A percentile compares a stretch with the other conserved stretches of the same genome.
These are phyloP conservation scores for Piper longum DNA, from an alignment of 164 flowering plant species.

Conservation along the genomic window DNA sequence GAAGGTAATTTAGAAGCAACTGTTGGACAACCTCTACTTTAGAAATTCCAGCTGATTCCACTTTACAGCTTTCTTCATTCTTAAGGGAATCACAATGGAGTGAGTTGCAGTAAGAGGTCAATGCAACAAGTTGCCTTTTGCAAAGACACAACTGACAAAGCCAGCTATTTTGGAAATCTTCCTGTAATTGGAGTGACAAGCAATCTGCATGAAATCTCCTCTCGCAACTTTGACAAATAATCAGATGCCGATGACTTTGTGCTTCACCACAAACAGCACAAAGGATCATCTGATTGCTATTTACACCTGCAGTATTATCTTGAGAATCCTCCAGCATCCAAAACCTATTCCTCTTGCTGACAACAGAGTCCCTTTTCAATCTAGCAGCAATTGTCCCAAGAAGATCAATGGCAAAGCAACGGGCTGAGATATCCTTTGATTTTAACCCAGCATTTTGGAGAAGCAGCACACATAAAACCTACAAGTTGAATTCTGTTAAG, in stretches of 20 bases:
- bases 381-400: conserved; percentile 91
- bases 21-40: conserved; percentile 71
- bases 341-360: conserved; percentile 42
- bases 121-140: conserved; percentile 60
- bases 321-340: conserved; percentile 61
- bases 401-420: conserved; percentile 83
- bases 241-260: conserved; percentile 30
- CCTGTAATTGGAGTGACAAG: conserved; percentile 53
- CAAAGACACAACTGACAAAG: conserved; percentile 62
- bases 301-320: conserved; percentile 17
- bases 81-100: conserved; percentile 25
- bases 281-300: conserved; percentile 27
- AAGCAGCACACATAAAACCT: conserved; percentile 94
- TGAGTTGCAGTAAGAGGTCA: conserved; percentile 57
- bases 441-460: conserved; percentile 95
- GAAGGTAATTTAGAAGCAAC: conserved; percentile 74
- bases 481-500: conserved; percentile 6
- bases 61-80: conserved; percentile 19
- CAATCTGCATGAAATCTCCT: conserved; percentile 79
- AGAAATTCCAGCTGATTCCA: conserved; percentile 23
- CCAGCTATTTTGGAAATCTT: conserved; percentile 34
- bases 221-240: conserved; percentile 60
- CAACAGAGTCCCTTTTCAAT: conserved; percentile 71
- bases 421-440: conserved; percentile 77
- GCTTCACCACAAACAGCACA: conserved; percentile 66